Base-by-base conservation (phyloP, 2,329 filamentous ascomycete genomes). In the Fusarium sp. region DNA sequence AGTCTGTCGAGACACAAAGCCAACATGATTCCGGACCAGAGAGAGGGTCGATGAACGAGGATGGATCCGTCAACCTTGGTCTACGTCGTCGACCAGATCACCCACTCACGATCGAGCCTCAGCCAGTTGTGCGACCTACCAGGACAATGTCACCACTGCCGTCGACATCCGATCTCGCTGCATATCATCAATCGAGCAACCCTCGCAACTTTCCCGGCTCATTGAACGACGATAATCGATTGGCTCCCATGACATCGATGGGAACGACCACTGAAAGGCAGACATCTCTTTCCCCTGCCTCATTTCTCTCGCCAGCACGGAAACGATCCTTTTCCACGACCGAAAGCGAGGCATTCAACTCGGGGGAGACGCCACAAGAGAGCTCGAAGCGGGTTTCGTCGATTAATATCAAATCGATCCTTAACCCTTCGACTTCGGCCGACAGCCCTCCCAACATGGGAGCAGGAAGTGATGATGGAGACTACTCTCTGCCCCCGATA, bases 371-470 rank as follows among this genome's bases (percentile, higher is more conserved):
- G n/a, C 83, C 84, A 3, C 83, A 85, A 27, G 87, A 90, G 30
- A 83, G 83, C 41, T 83, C 89, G 48, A 88, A 93, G 80, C 90
- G 93, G 16, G 83, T 95, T 5, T 94, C 92, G 20, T 94, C 92
- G 4, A 95, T 95, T 71, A 93, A 92, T 8, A 95, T 95, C 71
- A 93, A 92, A 74, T 93, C 93, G 6, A 92, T 95, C 52, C 84
- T 95, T 14, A 95, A 95, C 72, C 91, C 91, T 4, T 78, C 83
- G 18, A 77, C 72, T 9, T 74, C 72, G n/a, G 73, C 75, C n/a
- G 76, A 76, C 4, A 77, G 76, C 35, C 64, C 75, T 25, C 70
- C 75, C 23, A 74, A 71, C 10, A 72, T 69, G 20, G 66, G 76
- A 27, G 69, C 70, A 20, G 82, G 85, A 70, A 80, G 83, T 67